Conservation (phyloP, 345 rosid genomes). For the Pistacia integerrima region DNA sequence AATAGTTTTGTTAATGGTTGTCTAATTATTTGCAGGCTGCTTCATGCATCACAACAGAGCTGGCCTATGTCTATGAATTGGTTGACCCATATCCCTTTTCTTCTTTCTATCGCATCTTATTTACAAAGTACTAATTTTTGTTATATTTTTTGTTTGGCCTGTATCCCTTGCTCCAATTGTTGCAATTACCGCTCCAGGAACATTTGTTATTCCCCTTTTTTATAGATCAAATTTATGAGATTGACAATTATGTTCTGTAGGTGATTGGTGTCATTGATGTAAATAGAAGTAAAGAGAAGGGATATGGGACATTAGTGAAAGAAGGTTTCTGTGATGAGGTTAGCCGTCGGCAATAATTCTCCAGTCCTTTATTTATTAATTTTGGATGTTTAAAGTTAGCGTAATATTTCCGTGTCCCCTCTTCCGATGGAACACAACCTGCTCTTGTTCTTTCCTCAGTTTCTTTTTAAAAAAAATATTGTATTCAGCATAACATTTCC, state of each 20-base stretch:
- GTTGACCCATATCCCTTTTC: slow-evolving; percentile 42
- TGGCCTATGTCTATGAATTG: slow-evolving; percentile 87
- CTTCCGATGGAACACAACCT: not conserved
- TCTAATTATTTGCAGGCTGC: slow-evolving; percentile 54
- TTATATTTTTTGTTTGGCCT: not conserved
- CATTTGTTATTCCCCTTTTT: not conserved
- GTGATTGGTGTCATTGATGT: slow-evolving; percentile 89
- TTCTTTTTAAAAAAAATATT: not conserved
- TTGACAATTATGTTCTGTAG: slow-evolving; percentile 36
- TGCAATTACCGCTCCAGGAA: not conserved
- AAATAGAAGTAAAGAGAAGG: slow-evolving; percentile 78
- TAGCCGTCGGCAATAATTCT: slow-evolving; percentile 16
- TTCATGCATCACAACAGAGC: slow-evolving; percentile 72
- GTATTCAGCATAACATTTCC: not conserved
- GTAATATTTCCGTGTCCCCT: not conserved
- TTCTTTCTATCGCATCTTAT: not conserved
- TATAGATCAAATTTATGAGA: not conserved
- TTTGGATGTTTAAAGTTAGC: not conserved
- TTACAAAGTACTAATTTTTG: not conserved
- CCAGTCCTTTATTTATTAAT: not conserved
- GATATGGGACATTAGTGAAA: slow-evolving; percentile 82
- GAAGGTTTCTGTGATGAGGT: slow-evolving; percentile 97
- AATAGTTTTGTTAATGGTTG: not conserved
- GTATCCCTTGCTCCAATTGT: not conserved
- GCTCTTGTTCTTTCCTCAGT: not conserved